phyloP scores from a whole-genome alignment of 2,329 filamentous ascomycete species.

The Phaeosphaeriaceae sp. region DNA sequence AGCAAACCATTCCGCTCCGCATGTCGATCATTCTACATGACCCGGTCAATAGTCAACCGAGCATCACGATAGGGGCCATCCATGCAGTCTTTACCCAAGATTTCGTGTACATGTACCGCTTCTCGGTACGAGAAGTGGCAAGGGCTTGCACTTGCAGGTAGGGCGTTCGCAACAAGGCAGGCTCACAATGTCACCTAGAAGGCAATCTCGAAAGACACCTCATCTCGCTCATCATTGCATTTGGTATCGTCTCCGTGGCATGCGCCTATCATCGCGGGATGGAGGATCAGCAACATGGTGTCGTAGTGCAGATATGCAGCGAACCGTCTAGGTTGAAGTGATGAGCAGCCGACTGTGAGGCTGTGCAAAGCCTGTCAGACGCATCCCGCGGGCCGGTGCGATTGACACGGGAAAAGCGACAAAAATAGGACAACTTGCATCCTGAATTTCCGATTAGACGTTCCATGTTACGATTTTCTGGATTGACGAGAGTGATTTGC shows the following conservation, averaged over 20 bases:
- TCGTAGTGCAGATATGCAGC: slow-evolving; percentile 10
- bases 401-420: slow-evolving; percentile 7
- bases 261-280: slow-evolving; percentile 2
- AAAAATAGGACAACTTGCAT: slow-evolving; percentile 20
- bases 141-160: neutral
- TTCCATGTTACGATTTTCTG: neutral
- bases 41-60: neutral
- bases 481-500: neutral
- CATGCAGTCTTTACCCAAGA: slow-evolving; percentile 1
- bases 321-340: slow-evolving; percentile 5
- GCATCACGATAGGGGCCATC: neutral
- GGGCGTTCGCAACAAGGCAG: neutral
- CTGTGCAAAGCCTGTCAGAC: slow-evolving; percentile 27
- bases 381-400: slow-evolving; percentile 15
- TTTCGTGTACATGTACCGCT: neutral
- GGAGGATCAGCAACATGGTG: slow-evolving; percentile 17
- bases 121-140: slow-evolving; percentile 1
- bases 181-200: slow-evolving; percentile 6
- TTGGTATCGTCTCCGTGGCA: neutral
- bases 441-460: neutral
- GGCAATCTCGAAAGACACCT: neutral
- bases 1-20: slow-evolving; percentile 1
- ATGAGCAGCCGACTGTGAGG: slow-evolving; percentile 18
- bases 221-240: neutral
- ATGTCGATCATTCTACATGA: slow-evolving; percentile 1